phyloP scores from a whole-genome alignment of 140 eudicot species.

The Bidens hawaiensis region DNA sequence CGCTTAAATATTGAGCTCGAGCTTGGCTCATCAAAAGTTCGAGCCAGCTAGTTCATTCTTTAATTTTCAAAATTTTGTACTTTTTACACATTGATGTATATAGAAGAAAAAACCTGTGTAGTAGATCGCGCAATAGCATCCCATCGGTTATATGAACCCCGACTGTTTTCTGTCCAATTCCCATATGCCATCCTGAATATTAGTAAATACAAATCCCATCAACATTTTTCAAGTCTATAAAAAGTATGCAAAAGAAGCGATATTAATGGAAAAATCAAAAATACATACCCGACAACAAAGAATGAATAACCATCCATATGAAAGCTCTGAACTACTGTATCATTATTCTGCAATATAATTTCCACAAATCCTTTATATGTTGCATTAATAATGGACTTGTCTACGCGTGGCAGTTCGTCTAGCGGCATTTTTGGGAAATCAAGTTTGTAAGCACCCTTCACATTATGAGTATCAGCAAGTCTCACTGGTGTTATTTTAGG shows the following conservation, averaged over 20 bases:
- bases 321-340: constrained; percentile 68
- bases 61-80: no score
- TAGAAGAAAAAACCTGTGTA: constrained; percentile 47
- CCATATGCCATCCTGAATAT: constrained; percentile 67
- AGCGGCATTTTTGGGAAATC: constrained; percentile 70
- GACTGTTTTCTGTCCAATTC: constrained; percentile 63
- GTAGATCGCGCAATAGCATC: constrained; percentile 84
- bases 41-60: no score
- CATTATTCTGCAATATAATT: constrained; percentile 71
- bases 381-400: constrained; percentile 62
- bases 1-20: no score
- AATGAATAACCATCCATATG: constrained; percentile 89
- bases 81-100: background rate
- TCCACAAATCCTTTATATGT: constrained; percentile 80
- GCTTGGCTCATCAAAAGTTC: no score
- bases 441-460: constrained; percentile 71
- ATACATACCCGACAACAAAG: constrained; percentile 90
- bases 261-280: background rate
- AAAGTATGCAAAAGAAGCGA: background rate
- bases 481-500: constrained; percentile 65
- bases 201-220: background rate
- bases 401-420: constrained; percentile 38
- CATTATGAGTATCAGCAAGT: constrained; percentile 64
- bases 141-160: constrained; percentile 73
- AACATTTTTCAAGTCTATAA: background rate